These are phyloP conservation scores for Macrocystidia cucumis DNA, from an alignment of 1,284 basidiomycete genomes.

Conservation along the genomic window DNA sequence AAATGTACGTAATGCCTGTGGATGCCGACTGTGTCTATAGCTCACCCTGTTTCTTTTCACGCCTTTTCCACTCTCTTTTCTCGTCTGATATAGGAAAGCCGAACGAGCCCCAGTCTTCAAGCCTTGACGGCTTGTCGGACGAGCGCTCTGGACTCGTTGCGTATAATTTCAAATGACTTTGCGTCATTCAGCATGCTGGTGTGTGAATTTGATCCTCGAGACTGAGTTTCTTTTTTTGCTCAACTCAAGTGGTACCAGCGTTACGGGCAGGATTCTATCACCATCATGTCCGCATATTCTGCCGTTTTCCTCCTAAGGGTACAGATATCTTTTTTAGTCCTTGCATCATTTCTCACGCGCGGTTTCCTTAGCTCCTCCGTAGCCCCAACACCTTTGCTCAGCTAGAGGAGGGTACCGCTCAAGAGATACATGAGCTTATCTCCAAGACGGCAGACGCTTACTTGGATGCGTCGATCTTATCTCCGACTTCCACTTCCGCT, in stretches of 20 bases:
- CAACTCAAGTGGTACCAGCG: constrained; percentile 40
- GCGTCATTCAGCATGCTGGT: constrained; percentile 69
- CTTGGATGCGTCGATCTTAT: constrained; percentile 53
- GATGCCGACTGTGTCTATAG: background rate
- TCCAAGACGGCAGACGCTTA: constrained; percentile 67
- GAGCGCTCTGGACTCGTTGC: constrained; percentile 61
- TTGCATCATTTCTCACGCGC: constrained; percentile 8
- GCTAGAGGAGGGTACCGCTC: constrained; percentile 45
- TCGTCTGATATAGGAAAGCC: constrained; percentile 17
- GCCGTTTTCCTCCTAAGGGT: constrained; percentile 73
- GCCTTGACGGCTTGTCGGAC: constrained; percentile 65
- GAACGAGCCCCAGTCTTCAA: constrained; percentile 50
- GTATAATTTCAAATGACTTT: constrained; percentile 67
- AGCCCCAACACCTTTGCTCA: constrained; percentile 46
- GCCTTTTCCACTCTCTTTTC: constrained; percentile 4
- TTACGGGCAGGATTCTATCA: constrained; percentile 75
- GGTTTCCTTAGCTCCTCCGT: constrained; percentile 47
- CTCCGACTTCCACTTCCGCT: constrained; percentile 52
- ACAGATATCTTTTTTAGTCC: constrained; percentile 16
- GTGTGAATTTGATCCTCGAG: constrained; percentile 18
- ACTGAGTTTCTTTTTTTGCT: constrained; percentile 6
- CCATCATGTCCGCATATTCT: constrained; percentile 78
- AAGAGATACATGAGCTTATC: constrained; percentile 59
- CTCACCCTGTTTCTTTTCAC: background rate
- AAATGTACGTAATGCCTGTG: constrained; percentile 31